phyloP scores from a whole-genome alignment of 257 asterid genomes.

The Anisodus acutangulus region DNA sequence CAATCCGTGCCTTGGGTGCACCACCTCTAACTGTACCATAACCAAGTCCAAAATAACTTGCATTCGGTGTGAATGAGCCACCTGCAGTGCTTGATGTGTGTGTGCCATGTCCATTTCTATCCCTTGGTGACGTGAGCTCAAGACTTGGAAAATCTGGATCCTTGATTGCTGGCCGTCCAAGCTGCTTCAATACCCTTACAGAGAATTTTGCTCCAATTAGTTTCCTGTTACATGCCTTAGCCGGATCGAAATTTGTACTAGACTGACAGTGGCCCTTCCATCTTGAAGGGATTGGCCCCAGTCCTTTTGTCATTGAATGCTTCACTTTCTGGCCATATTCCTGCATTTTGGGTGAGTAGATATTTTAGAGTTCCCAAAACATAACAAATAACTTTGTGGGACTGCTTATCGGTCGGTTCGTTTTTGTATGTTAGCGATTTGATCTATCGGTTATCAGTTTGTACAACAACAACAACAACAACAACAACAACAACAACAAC shows the following conservation, averaged over 20 bases:
- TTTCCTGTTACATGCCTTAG: constrained; percentile 46
- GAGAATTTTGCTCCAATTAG: constrained; percentile 54
- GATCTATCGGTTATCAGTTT: too few relatives aligned
- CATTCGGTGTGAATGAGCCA: constrained; percentile 27
- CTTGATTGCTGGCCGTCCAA: constrained; percentile 1
- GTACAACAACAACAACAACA: too few relatives aligned
- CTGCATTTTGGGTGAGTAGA: constrained; percentile 20
- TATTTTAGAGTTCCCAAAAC: background rate
- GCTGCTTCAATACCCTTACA: constrained; percentile 34
- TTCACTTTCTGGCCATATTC: constrained; percentile 50
- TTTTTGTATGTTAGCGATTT: too few relatives aligned
- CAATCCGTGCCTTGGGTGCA: constrained; percentile 48
- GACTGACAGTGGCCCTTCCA: constrained; percentile 51
- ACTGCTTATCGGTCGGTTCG: too few relatives aligned
- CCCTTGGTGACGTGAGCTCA: constrained; percentile 47
- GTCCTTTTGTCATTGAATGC: constrained; percentile 40
- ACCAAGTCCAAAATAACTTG: constrained; percentile 40
- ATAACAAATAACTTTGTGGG: too few relatives aligned
- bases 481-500: too few relatives aligned
- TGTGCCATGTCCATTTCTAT: constrained; percentile 42
- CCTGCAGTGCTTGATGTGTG: constrained; percentile 42
- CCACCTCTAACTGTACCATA: constrained; percentile 48
- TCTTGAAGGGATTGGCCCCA: constrained; percentile 52
- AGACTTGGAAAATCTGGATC: background rate
- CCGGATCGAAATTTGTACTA: constrained; percentile 35